phyloP scores from a whole-genome alignment of 2,329 filamentous ascomycete genomes.

The Xylariaceae sp. region DNA sequence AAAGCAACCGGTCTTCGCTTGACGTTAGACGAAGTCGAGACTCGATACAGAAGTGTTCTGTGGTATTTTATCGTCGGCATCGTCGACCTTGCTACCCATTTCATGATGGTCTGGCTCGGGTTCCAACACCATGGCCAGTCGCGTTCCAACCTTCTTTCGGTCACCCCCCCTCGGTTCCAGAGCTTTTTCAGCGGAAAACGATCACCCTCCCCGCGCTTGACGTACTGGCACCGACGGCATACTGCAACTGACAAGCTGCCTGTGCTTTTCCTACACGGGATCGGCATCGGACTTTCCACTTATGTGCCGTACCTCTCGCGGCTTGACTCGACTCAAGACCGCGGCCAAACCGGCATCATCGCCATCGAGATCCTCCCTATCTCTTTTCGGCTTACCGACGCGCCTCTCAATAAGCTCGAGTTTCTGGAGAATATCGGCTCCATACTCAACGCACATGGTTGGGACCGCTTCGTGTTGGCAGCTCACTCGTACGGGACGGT shows the following conservation, averaged over 20 bases:
- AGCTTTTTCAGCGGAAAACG: slow-evolving; percentile 38
- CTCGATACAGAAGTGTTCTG: slow-evolving; percentile 56
- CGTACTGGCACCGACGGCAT: slow-evolving; percentile 66
- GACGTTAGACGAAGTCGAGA: slow-evolving; percentile 60
- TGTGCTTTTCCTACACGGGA: slow-evolving; percentile 66
- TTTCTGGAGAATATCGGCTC: slow-evolving; percentile 52
- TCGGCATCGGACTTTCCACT: slow-evolving; percentile 63
- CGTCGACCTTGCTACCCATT: slow-evolving; percentile 48
- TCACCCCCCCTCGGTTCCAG: slow-evolving; percentile 57
- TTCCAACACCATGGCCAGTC: slow-evolving; percentile 49
- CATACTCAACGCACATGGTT: slow-evolving; percentile 55
- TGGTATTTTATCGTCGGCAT: slow-evolving; percentile 59
- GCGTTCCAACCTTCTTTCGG: slow-evolving; percentile 32
- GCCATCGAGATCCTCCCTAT: slow-evolving; percentile 63
- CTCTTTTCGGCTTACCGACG: slow-evolving; percentile 55
- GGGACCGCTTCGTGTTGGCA: slow-evolving; percentile 54
- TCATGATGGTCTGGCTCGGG: slow-evolving; percentile 40
- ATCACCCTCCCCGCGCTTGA: slow-evolving; percentile 46
- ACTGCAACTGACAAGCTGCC: slow-evolving; percentile 51
- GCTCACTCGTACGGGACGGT: slow-evolving; percentile 64
- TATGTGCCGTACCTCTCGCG: slow-evolving; percentile 55
- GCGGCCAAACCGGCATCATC: slow-evolving; percentile 55
- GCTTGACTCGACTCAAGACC: slow-evolving; percentile 36
- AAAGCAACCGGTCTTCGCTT: slow-evolving; percentile 55
- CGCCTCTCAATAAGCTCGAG: slow-evolving; percentile 45